These are phyloP conservation scores for Monosporascus sp. DNA, from an alignment of 2,329 filamentous ascomycete genomes.

Conservation along the genomic window DNA sequence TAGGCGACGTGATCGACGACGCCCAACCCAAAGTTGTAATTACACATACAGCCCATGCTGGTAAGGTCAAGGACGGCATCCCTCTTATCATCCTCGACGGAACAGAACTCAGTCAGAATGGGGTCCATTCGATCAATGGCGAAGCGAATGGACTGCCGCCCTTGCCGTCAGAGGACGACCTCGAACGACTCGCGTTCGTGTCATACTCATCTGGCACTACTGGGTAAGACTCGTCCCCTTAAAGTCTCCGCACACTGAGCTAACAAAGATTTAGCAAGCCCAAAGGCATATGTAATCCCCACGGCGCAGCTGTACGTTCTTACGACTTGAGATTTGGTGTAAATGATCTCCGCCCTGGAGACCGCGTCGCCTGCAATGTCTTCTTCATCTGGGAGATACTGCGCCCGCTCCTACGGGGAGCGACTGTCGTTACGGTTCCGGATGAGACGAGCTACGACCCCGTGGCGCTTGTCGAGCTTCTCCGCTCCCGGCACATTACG, in stretches of 20 bases:
- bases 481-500: conserved; percentile 61
- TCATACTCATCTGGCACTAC: conserved; percentile 76
- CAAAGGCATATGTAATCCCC: conserved; percentile 79
- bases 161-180: conserved; percentile 58
- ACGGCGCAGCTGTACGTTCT: conserved; percentile 66
- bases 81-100: conserved; percentile 62
- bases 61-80: conserved; percentile 57
- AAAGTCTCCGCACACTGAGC: background rate
- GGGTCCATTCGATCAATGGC: conserved; percentile 18
- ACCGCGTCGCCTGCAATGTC: conserved; percentile 81
- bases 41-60: conserved; percentile 59
- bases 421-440: conserved; percentile 69
- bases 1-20: conserved; percentile 74
- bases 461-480: conserved; percentile 64
- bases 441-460: conserved; percentile 77
- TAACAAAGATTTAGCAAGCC: conserved; percentile 39
- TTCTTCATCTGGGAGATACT: conserved; percentile 86
- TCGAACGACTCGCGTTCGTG: conserved; percentile 74
- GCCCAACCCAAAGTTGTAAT: conserved; percentile 66
- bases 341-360: conserved; percentile 64
- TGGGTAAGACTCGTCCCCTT: conserved; percentile 34
- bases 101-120: conserved; percentile 24
- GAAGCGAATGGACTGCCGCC: conserved; percentile 40
- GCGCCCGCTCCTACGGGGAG: conserved; percentile 68
- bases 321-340: conserved; percentile 68